These are phyloP conservation scores for Boletus bicolor DNA, from an alignment of 768 basidiomycete species.

Conservation along the genomic window DNA sequence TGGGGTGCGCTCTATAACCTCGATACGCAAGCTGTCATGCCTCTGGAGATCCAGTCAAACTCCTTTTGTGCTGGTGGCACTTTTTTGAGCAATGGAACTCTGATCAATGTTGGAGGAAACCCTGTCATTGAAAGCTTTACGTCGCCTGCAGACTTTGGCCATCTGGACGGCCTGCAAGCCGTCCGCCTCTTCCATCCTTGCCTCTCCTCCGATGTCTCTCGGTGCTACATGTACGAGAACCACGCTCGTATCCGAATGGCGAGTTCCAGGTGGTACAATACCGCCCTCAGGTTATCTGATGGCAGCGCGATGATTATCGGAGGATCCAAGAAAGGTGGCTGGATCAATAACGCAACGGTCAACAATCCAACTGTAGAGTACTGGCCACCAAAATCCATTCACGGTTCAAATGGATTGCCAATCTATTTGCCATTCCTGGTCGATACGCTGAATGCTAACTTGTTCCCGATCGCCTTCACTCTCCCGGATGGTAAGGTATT, in stretches of 20 bases:
- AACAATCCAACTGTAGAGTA: slow-evolving; percentile 83
- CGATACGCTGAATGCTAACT: slow-evolving; percentile 75
- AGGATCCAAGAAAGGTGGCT: slow-evolving; percentile 77
- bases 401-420: slow-evolving; percentile 64
- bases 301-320: slow-evolving; percentile 85
- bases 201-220: slow-evolving; percentile 40
- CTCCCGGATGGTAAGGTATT: slow-evolving; percentile 71
- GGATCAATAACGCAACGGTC: slow-evolving; percentile 79
- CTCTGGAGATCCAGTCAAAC: slow-evolving; percentile 68
- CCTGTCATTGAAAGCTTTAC: slow-evolving; percentile 66
- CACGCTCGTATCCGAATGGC: slow-evolving; percentile 66
- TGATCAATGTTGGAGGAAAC: slow-evolving; percentile 80
- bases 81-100: slow-evolving; percentile 72
- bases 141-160: slow-evolving; percentile 70
- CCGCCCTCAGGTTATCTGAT: slow-evolving; percentile 63
- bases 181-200: slow-evolving; percentile 73
- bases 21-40: slow-evolving; percentile 54
- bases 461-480: slow-evolving; percentile 73
- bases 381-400: slow-evolving; percentile 75
- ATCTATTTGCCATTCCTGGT: slow-evolving; percentile 60
- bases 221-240: slow-evolving; percentile 65
- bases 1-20: slow-evolving; percentile 79
- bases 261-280: slow-evolving; percentile 79
- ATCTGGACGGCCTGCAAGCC: slow-evolving; percentile 68
- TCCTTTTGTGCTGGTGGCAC: slow-evolving; percentile 86